Evolutionary conservation across 140 eudicot species (phyloP).

Genomic region (Anethum foeniculum): DNA sequence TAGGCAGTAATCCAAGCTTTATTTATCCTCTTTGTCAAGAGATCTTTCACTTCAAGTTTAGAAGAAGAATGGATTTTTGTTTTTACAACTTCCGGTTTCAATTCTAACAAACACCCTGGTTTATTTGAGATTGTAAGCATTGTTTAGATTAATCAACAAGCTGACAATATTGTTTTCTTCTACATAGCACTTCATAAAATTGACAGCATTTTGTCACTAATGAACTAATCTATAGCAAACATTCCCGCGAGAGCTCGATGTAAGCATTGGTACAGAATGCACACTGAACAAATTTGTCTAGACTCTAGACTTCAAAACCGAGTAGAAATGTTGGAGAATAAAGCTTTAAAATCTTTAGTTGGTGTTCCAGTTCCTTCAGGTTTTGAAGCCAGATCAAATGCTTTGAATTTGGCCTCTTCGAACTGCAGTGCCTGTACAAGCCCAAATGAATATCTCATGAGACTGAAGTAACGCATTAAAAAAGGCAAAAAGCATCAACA

Average conservation of each 20-base stretch:
- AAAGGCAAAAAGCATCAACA: not conserved
- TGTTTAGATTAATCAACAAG: too few species aligned
- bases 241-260: not conserved
- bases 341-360: conserved; percentile 70
- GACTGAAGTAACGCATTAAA: not conserved
- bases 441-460: conserved; percentile 1
- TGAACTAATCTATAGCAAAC: not conserved
- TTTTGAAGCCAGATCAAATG: conserved; percentile 86
- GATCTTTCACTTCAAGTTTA: too few species aligned
- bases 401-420: conserved; percentile 87
- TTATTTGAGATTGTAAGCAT: too few species aligned
- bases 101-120: too few species aligned
- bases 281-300: not conserved
- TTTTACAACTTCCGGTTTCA: too few species aligned
- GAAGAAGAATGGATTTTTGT: too few species aligned
- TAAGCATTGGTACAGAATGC: not conserved
- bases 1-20: too few species aligned
- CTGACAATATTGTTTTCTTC: too few species aligned
- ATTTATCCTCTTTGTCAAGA: too few species aligned
- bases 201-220: not conserved
- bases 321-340: conserved; percentile 55
- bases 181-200: not conserved
- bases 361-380: conserved; percentile 93
- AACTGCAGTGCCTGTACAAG: conserved; percentile 55
- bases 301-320: conserved; percentile 44